Evolutionary conservation across 805 yeast species (phyloP).

Genomic region (Yamadazyma sp.): DNA sequence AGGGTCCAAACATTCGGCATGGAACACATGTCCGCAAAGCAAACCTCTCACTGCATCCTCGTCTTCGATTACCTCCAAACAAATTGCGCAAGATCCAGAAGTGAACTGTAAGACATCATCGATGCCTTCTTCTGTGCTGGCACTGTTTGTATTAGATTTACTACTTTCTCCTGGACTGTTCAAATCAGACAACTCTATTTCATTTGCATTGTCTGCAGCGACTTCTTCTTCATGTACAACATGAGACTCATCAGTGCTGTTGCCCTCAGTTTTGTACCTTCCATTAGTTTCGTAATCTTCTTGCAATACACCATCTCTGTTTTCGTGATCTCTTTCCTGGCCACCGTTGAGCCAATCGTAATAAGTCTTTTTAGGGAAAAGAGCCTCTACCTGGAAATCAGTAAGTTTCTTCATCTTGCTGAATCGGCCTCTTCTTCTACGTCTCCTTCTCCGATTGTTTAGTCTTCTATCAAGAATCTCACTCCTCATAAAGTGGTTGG

Average conservation of each 20-base stretch:
- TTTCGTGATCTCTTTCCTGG: slow-evolving; percentile 47
- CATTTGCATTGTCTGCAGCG: neutral
- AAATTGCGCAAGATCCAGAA: slow-evolving; percentile 76
- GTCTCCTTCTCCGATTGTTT: slow-evolving; percentile 32
- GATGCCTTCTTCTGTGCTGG: neutral
- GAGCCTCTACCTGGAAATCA: slow-evolving; percentile 55
- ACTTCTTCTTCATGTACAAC: neutral
- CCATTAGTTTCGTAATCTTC: slow-evolving; percentile 18
- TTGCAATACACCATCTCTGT: slow-evolving; percentile 45
- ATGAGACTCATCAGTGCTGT: neutral
- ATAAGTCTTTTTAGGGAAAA: slow-evolving; percentile 60
- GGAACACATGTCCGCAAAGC: slow-evolving; percentile 82
- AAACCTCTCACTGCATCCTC: slow-evolving; percentile 69
- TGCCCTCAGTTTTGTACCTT: slow-evolving; percentile 2
- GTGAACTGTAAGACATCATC: slow-evolving; percentile 43
- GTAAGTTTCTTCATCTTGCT: slow-evolving; percentile 52
- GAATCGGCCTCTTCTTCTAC: slow-evolving; percentile 41
- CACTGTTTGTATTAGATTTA: neutral
- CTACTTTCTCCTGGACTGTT: slow-evolving; percentile 1
- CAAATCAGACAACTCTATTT: slow-evolving; percentile 7
- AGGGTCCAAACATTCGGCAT: slow-evolving; percentile 74
- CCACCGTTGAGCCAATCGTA: slow-evolving; percentile 63
- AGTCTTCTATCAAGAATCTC: slow-evolving; percentile 30
- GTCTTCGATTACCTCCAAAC: slow-evolving; percentile 64
- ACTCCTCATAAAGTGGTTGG: slow-evolving; percentile 31